Percentiles rank a stretch among this genome's conserved stretches.
Evolutionary conservation across 805 yeast genomes (phyloP).

Genomic region (Candida michaelii): DNA sequence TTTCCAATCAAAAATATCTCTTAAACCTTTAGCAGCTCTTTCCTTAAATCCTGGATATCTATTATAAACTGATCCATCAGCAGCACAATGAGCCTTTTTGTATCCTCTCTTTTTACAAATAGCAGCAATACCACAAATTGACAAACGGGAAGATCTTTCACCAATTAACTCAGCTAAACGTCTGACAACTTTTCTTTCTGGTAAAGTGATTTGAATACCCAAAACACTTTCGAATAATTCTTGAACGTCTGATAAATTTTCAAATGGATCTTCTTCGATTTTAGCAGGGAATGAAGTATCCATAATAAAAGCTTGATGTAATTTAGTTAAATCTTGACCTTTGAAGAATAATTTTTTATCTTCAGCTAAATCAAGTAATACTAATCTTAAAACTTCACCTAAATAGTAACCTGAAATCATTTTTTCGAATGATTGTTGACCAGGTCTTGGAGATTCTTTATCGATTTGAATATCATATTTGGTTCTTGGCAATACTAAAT

Average conservation of each 20-base stretch:
- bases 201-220: conserved; percentile 62
- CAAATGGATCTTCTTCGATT: conserved; percentile 88
- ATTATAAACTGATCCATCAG: conserved; percentile 95
- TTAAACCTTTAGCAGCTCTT: conserved; percentile 84
- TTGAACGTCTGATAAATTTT: conserved; percentile 74
- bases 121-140: conserved; percentile 95
- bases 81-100: conserved; percentile 82
- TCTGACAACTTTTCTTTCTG: conserved; percentile 82
- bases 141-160: conserved; percentile 86
- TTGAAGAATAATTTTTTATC: conserved; percentile 64
- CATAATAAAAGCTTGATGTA: conserved; percentile 66
- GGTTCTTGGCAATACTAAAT: conserved; percentile 79
- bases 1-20: conserved; percentile 85
- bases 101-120: conserved; percentile 83
- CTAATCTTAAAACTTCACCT: conserved; percentile 86
- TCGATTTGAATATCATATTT: conserved; percentile 82
- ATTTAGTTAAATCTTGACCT: conserved; percentile 63
- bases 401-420: conserved; percentile 96
- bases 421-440: conserved; percentile 93
- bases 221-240: conserved; percentile 61
- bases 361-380: conserved; percentile 67
- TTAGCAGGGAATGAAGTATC: conserved; percentile 87
- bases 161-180: conserved; percentile 85
- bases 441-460: conserved; percentile 88
- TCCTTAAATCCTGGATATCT: conserved; percentile 89